A percentile compares a stretch with the other conserved stretches of the same genome.
These are phyloP conservation scores for Filobasidium uniguttulatum DNA, from an alignment of 1,284 basidiomycete genomes.

Conservation along the genomic window DNA sequence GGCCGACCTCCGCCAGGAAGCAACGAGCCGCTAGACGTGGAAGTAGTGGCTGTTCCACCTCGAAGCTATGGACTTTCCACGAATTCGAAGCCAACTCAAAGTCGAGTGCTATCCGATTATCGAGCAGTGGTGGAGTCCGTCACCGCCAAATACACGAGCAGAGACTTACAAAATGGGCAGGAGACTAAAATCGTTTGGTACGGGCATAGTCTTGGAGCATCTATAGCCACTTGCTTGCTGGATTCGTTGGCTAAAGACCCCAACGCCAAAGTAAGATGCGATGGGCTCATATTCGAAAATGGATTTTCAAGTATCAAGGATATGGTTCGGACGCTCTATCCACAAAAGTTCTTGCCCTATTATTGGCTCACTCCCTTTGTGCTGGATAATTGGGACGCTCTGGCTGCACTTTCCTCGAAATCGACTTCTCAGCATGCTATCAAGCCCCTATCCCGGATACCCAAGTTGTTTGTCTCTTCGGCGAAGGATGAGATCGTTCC, in stretches of 20 bases:
- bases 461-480: constrained; percentile 36
- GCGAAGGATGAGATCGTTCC: constrained; percentile 44
- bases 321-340: constrained; percentile 44
- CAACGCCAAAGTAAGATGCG: constrained; percentile 10
- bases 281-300: constrained; percentile 43
- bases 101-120: constrained; percentile 40
- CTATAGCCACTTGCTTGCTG: constrained; percentile 39
- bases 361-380: constrained; percentile 40
- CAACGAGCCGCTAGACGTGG: constrained; percentile 9
- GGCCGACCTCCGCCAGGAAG: neutral
- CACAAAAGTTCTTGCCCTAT: constrained; percentile 43
- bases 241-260: constrained; percentile 6
- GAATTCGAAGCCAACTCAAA: constrained; percentile 32
- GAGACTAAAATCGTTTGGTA: constrained; percentile 36
- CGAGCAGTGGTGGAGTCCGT: constrained; percentile 30
- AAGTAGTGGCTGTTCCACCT: constrained; percentile 37
- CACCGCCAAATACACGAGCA: constrained; percentile 26
- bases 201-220: constrained; percentile 44
- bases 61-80: constrained; percentile 41
- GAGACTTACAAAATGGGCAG: neutral
- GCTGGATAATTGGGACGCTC: constrained; percentile 43
- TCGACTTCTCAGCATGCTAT: constrained; percentile 18
- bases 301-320: constrained; percentile 43
- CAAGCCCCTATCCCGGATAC: constrained; percentile 16
- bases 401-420: no score